Percentiles rank a stretch among this genome's conserved stretches.
Evolutionary conservation across 768 basidiomycete species (phyloP).

Genomic region (Podaxis carcinomalis): DNA sequence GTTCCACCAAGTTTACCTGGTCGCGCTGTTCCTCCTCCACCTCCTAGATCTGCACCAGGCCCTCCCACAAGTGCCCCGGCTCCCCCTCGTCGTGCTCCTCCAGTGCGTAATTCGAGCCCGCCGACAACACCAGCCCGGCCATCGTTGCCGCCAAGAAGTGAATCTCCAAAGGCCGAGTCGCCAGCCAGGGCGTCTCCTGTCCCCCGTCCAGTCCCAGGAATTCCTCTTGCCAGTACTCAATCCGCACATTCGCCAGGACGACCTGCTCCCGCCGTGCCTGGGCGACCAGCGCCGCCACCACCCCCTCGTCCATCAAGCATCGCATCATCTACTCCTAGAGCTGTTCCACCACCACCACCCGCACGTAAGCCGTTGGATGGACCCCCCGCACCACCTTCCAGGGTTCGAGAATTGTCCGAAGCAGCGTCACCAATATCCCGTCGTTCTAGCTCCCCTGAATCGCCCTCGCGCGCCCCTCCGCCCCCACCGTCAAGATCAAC

Average conservation of each 20-base stretch:
- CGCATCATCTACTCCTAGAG: conserved; percentile 24
- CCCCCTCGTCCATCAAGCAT: conserved; percentile 37
- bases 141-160: conserved; percentile 22
- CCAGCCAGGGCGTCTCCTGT: conserved; percentile 31
- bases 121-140: conserved; percentile 28
- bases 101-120: conserved; percentile 32
- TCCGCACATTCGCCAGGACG: conserved; percentile 22
- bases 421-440: not conserved
- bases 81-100: conserved; percentile 23
- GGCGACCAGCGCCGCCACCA: conserved; percentile 18
- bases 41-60: conserved; percentile 23
- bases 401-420: conserved; percentile 16
- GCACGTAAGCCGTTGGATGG: conserved; percentile 16
- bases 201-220: conserved; percentile 25
- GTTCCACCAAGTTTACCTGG: conserved; percentile 15
- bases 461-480: conserved; percentile 7
- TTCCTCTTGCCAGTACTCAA: conserved; percentile 26
- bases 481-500: conserved; percentile 17
- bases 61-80: conserved; percentile 28
- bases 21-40: conserved; percentile 26
- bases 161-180: conserved; percentile 30
- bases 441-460: conserved; percentile 7
- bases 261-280: conserved; percentile 15
- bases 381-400: conserved; percentile 17
- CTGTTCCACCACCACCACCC: conserved; percentile 40